Conservation (phyloP, 768 basidiomycete genomes). For the Lentinula guzmanii region DNA sequence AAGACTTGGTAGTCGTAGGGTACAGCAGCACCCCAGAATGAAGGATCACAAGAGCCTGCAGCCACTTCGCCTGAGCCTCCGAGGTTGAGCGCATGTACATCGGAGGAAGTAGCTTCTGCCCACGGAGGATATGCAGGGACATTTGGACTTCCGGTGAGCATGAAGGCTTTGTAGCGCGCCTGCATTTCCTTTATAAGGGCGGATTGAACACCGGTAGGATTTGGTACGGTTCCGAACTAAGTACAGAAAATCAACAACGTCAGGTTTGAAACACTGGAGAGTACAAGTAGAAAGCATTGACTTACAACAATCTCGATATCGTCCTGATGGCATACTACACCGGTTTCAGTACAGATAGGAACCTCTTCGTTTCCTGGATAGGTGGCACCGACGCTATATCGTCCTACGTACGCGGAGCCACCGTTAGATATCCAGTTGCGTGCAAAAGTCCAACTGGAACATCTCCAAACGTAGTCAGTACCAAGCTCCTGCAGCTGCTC, state of each 20-base stretch:
- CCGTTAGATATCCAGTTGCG: slow-evolving; percentile 61
- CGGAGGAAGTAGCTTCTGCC: slow-evolving; percentile 42
- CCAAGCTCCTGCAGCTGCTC: slow-evolving; percentile 51
- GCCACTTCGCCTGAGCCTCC: slow-evolving; percentile 50
- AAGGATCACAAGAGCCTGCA: slow-evolving; percentile 54
- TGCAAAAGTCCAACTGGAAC: slow-evolving; percentile 66
- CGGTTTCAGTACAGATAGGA: slow-evolving; percentile 49
- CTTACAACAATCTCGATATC: slow-evolving; percentile 75
- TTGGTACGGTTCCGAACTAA: slow-evolving; percentile 51
- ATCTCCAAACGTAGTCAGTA: slow-evolving; percentile 68
- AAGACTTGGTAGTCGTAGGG: slow-evolving; percentile 63
- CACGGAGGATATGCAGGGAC: slow-evolving; percentile 43
- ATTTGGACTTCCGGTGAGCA: slow-evolving; percentile 59
- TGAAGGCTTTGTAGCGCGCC: slow-evolving; percentile 61
- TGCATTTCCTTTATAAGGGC: slow-evolving; percentile 63
- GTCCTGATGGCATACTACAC: slow-evolving; percentile 72
- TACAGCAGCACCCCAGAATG: slow-evolving; percentile 62
- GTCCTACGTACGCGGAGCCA: slow-evolving; percentile 61
- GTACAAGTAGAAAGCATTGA: slow-evolving; percentile 11
- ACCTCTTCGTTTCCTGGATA: slow-evolving; percentile 60
- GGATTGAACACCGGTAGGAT: slow-evolving; percentile 49
- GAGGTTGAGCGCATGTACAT: slow-evolving; percentile 54
- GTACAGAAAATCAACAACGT: slow-evolving; percentile 5
- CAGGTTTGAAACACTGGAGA: not conserved
- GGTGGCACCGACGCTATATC: slow-evolving; percentile 61